Evolutionary conservation across 1,139 yeast genomes (phyloP).

Genomic region (Wickerhamomyces sp.): DNA sequence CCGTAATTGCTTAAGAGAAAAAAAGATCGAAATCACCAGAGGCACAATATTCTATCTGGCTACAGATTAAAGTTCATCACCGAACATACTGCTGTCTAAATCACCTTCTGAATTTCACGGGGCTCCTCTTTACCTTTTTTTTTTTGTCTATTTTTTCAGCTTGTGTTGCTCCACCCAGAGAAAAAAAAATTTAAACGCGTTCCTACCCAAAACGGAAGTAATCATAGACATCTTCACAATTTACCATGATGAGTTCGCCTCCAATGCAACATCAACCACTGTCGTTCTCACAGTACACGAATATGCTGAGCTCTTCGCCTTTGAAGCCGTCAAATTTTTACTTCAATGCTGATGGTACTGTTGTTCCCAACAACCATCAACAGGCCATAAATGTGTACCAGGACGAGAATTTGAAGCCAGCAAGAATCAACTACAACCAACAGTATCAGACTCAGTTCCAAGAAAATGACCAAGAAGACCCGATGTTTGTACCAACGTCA

Average conservation of each 20-base stretch:
- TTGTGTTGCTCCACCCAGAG: neutral
- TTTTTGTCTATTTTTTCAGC: too few species aligned
- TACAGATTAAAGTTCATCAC: too few species aligned
- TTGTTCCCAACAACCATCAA: neutral
- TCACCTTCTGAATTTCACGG: too few species aligned
- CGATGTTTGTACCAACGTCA: constrained; percentile 12
- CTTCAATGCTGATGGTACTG: constrained; percentile 6
- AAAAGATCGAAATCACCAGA: too few species aligned
- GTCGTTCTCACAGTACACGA: constrained; percentile 13
- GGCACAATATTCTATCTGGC: too few species aligned
- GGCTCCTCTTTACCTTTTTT: too few species aligned
- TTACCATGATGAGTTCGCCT: constrained; percentile 6
- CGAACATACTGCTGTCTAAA: too few species aligned
- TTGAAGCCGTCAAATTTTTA: constrained; percentile 14
- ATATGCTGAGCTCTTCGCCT: constrained; percentile 16
- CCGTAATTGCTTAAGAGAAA: too few species aligned
- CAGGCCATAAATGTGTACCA: neutral
- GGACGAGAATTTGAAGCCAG: constrained; percentile 10
- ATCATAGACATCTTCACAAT: neutral
- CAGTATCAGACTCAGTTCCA: constrained; percentile 4
- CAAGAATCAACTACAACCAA: constrained; percentile 1
- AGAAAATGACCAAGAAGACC: constrained; percentile 5
- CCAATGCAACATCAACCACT: constrained; percentile 11
- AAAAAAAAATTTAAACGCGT: constrained; percentile 3
- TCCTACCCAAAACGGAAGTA: constrained; percentile 5